These are phyloP conservation scores for Nicotiana tabacum DNA, from an alignment of 257 asterid species.

Conservation along the genomic window DNA sequence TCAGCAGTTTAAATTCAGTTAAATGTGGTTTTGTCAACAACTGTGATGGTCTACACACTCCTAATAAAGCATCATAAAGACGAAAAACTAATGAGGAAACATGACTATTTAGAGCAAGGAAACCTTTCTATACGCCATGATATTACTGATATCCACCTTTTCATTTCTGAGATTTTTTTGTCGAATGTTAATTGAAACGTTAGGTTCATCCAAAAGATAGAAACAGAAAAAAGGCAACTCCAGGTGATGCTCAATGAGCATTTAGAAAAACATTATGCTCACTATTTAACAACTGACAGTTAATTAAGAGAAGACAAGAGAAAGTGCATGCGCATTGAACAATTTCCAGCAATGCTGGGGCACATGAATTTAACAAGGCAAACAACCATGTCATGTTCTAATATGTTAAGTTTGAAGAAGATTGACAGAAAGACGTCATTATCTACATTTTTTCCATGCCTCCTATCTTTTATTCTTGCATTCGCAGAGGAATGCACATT, in stretches of 20 bases:
- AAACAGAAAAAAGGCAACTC: not conserved
- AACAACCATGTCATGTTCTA: too few species aligned
- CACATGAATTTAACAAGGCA: too few species aligned
- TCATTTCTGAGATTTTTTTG: not conserved
- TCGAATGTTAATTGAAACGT: not conserved
- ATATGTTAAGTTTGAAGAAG: too few species aligned
- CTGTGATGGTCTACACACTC: not conserved
- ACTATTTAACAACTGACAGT: too few species aligned
- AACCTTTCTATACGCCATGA: not conserved
- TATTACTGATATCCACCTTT: not conserved
- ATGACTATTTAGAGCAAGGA: not conserved
- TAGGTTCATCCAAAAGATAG: not conserved
- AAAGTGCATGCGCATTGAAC: too few species aligned
- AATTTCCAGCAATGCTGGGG: too few species aligned
- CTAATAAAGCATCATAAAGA: not conserved
- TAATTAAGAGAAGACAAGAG: too few species aligned
- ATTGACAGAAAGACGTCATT: too few species aligned
- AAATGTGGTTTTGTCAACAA: not conserved
- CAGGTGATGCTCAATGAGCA: not conserved
- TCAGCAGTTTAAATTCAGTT: not conserved
- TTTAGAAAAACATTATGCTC: too few species aligned
- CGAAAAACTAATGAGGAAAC: not conserved
- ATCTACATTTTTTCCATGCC: too few species aligned
- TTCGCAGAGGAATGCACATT: too few species aligned
- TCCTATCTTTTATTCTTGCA: too few species aligned